phyloP scores from a whole-genome alignment of 2,329 filamentous ascomycete species.

The Diaporthe destruens region DNA sequence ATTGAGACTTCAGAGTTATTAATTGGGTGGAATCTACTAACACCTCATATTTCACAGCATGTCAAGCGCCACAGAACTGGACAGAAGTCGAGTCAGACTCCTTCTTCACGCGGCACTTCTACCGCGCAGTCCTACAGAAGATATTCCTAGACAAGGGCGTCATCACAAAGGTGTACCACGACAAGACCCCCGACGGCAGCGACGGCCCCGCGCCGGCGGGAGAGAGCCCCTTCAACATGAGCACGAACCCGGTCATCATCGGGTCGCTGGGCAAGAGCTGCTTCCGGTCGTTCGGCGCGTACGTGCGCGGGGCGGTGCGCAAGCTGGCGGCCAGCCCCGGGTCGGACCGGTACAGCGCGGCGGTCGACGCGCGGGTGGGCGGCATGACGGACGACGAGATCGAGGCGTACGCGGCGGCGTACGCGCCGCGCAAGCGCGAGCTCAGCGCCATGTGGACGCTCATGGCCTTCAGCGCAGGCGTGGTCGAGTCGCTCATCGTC shows the following conservation, averaged over 20 bases:
- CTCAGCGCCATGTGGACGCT: constrained; percentile 90
- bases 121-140: constrained; percentile 87
- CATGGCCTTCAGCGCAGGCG: constrained; percentile 94
- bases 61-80: constrained; percentile 96
- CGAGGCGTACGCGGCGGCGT: constrained; percentile 74
- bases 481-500: constrained; percentile 91
- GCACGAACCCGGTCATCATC: constrained; percentile 85
- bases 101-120: constrained; percentile 96
- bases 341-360: constrained; percentile 67
- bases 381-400: constrained; percentile 82
- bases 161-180: constrained; percentile 70
- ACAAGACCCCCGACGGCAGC: constrained; percentile 42
- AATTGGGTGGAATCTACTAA: background rate
- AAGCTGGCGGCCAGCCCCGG: constrained; percentile 75
- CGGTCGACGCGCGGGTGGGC: constrained; percentile 75
- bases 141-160: constrained; percentile 91
- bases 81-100: constrained; percentile 80
- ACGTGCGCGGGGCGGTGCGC: constrained; percentile 82
- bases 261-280: constrained; percentile 85
- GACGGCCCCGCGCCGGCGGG: constrained; percentile 8
- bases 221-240: constrained; percentile 64
- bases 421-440: constrained; percentile 78
- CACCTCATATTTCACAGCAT: constrained; percentile 56
- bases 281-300: constrained; percentile 80
- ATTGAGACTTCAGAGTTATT: too few species aligned